Conservation (phyloP, 352 stramenopile species). For the Phytophthora hibernalis region DNA sequence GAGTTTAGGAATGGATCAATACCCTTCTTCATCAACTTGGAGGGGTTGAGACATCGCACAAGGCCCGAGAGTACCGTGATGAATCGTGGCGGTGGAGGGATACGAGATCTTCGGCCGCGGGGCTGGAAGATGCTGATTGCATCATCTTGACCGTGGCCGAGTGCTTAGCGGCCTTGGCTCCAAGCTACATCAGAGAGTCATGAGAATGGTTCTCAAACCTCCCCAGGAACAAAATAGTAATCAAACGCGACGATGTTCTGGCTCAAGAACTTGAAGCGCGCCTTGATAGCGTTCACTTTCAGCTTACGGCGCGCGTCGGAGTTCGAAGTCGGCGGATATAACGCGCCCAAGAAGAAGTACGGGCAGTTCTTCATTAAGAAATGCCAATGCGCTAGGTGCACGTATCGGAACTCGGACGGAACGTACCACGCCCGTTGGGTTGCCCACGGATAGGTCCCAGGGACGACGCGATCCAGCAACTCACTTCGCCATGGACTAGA, state of each 20-base stretch:
- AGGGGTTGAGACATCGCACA: too few relatives aligned
- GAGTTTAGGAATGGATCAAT: too few relatives aligned
- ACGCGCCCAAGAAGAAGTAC: background rate
- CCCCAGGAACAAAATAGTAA: background rate
- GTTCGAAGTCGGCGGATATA: background rate
- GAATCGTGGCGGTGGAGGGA: too few relatives aligned
- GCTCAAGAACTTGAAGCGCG: background rate
- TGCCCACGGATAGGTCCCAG: background rate
- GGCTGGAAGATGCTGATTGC: too few relatives aligned
- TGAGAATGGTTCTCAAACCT: background rate
- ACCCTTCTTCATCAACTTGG: too few relatives aligned
- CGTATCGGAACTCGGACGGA: background rate
- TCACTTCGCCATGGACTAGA: too few relatives aligned
- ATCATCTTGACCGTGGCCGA: too few relatives aligned
- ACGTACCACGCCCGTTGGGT: conserved; percentile 3
- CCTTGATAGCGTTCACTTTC: background rate
- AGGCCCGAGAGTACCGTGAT: too few relatives aligned
- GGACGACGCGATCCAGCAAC: too few relatives aligned
- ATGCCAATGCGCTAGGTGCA: background rate
- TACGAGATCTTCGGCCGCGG: too few relatives aligned
- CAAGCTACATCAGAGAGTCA: background rate
- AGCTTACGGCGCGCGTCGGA: background rate
- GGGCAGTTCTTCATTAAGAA: background rate
- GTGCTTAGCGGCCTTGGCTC: background rate
- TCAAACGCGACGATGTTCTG: background rate